Evolutionary conservation across 805 yeast species (phyloP), one percentile per base, ranked within the genome.

Genomic region (Cyberlindnera petersonii): DNA sequence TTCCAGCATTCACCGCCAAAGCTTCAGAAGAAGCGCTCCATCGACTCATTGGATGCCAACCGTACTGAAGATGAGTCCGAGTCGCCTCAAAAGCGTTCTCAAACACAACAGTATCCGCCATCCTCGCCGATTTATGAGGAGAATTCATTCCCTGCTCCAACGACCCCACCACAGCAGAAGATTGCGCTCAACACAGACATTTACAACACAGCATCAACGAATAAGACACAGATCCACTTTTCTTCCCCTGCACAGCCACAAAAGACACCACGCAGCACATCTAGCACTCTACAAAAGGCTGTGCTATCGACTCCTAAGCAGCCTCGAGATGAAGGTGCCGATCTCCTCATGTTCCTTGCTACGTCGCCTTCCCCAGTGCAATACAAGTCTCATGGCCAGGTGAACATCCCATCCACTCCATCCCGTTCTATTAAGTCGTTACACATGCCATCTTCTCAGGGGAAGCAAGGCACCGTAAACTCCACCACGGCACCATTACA

Each of bases 301-400:
- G 31, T 34, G 20, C 37, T 45, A 4, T 50, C 59, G 2, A 56
- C 58, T 1, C 60, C 60, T 11, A 55, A 55, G 21, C 41, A 34
- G 13, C 39, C 44, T 2, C 47, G 52, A 17, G 69, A 67, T 34
- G 93, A 84, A 60, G 95, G 94, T 11, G 95, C 94, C 1, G 91
- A 82, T 57, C 63, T 86, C 44, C 69, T 86, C 45, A 74, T 86
- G 76, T 86, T 76, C 59, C 66, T 86, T 49, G 94, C 95, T 2
- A 82, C 89, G 6, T 83, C 93, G 8, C 95, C 95, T 2, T 75
- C 85, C 0, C 84, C 84, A 1, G 50, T 45, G 6, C 59, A 55
- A 28, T 51, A 54, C 39, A 46, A 43, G 27, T 39, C 43, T 18
- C 23, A 37, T 26, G 15, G 28, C 27, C 23, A 22, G 26, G 18